Evolutionary conservation across 2,329 filamentous ascomycete species (phyloP).

Genomic region (Albifimbria verrucaria): DNA sequence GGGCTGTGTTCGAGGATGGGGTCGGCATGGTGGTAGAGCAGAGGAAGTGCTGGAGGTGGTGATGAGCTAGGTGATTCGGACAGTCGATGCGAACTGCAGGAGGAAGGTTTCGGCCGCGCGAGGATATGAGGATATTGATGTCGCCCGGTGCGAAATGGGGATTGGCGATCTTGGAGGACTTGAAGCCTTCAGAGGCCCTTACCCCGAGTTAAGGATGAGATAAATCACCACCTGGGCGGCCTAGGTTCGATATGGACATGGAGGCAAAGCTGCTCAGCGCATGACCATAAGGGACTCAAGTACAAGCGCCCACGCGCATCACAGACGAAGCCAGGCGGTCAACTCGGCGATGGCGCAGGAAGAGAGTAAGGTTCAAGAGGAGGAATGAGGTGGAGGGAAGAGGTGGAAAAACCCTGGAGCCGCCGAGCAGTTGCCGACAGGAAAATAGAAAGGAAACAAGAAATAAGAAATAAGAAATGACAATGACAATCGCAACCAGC

Average conservation of each 20-base stretch:
- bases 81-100: too few relatives aligned
- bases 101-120: too few relatives aligned
- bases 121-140: too few relatives aligned
- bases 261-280: neutral
- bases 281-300: neutral
- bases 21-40: slow-evolving; percentile 38
- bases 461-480: neutral
- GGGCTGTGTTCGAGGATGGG: slow-evolving; percentile 39
- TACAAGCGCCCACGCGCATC: neutral
- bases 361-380: neutral
- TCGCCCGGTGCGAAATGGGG: too few relatives aligned
- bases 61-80: too few relatives aligned
- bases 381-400: neutral
- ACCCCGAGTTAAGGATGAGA: neutral
- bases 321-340: neutral
- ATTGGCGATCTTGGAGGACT: too few relatives aligned
- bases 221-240: neutral
- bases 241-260: neutral
- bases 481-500: too few relatives aligned
- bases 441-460: too few relatives aligned
- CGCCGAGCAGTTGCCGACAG: too few relatives aligned
- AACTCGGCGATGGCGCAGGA: neutral
- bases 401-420: too few relatives aligned
- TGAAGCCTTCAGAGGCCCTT: too few relatives aligned
- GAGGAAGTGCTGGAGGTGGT: too few relatives aligned